These are phyloP conservation scores for Nitzschia sp. DNA, from an alignment of 108 stramenopile genomes.

Conservation along the genomic window DNA sequence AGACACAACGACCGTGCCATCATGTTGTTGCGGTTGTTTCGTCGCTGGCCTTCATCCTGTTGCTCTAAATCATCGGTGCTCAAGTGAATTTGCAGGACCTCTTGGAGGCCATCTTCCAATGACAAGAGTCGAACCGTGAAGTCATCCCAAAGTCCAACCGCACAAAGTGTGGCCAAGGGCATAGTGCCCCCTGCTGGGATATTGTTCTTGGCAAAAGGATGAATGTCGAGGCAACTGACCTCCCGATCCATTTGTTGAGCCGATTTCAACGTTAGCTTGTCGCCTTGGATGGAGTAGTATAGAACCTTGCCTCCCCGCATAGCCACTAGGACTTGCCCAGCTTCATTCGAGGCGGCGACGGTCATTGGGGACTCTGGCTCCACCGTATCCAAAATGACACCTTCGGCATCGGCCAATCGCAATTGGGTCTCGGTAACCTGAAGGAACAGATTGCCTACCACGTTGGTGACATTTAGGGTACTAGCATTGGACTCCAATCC, in stretches of 20 bases:
- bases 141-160: constrained; percentile 91
- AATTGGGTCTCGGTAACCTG: constrained; percentile 87
- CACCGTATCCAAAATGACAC: constrained; percentile 50
- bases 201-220: constrained; percentile 52
- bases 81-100: constrained; percentile 43
- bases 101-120: constrained; percentile 36
- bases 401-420: constrained; percentile 43
- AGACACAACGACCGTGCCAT: constrained; percentile 83
- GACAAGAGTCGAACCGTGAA: constrained; percentile 86
- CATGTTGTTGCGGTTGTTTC: constrained; percentile 67
- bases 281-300: constrained; percentile 55
- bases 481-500: constrained; percentile 64
- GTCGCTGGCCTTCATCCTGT: constrained; percentile 40
- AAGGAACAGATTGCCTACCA: constrained; percentile 52
- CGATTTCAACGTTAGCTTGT: constrained; percentile 32
- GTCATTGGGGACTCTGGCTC: constrained; percentile 75
- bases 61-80: constrained; percentile 41
- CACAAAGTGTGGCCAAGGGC: constrained; percentile 28
- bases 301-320: constrained; percentile 74
- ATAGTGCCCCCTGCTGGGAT: background rate
- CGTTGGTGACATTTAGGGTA: constrained; percentile 72
- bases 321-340: constrained; percentile 83
- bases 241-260: constrained; percentile 80
- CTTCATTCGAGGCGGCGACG: constrained; percentile 89
- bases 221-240: constrained; percentile 89